Base-by-base conservation (phyloP, 495 filamentous ascomycete genomes). In the Aspergillus sclerotioniger region DNA sequence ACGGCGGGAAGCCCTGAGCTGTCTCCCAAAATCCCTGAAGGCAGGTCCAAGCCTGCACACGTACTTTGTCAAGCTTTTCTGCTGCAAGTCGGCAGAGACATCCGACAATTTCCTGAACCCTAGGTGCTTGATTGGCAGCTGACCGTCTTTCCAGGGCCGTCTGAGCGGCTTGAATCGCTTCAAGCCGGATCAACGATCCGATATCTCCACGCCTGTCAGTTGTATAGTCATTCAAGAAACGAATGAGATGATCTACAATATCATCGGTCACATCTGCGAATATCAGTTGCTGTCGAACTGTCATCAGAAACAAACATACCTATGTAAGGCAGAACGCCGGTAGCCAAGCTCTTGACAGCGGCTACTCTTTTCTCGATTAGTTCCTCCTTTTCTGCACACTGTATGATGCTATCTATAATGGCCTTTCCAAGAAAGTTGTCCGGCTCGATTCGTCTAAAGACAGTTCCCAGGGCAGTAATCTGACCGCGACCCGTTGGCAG, bases 61-160 rank as follows among this genome's bases (percentile, higher is more conserved):
- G 83, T 31, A 98, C 84, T 57, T 91, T 88, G 67, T 98, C 94
- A 5, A 97, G 79, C 67, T 95, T 96, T 71, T 98, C 94, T 0
- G 87, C 82, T 19, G 90, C 85, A 25, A 96, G 73, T 10, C 91
- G 80, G 48, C 87, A 77, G 8, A 96, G 74, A 43, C 74, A 72
- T 8, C 67, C 64, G 12, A 77, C 59, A 15, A 82, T 58, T 1
- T 62, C 47, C 35, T 72, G 60, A 48, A 71, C 54, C 45, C 70
- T 50, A 60, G 58, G 21, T 29, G 67, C 53, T 19, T 58, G 59
- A 32, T 41, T 15, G 35, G 52, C 13, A 21, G 51, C 44, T 4
- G 58, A 45, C 17, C 64, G 58, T 39, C 47, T 71, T 9, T 69
- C 60, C 28, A 77, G 57, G 47, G 74, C 52, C 33, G 65, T 58